Conservation (phyloP, 345 rosid genomes). For the Psidium guajava region DNA sequence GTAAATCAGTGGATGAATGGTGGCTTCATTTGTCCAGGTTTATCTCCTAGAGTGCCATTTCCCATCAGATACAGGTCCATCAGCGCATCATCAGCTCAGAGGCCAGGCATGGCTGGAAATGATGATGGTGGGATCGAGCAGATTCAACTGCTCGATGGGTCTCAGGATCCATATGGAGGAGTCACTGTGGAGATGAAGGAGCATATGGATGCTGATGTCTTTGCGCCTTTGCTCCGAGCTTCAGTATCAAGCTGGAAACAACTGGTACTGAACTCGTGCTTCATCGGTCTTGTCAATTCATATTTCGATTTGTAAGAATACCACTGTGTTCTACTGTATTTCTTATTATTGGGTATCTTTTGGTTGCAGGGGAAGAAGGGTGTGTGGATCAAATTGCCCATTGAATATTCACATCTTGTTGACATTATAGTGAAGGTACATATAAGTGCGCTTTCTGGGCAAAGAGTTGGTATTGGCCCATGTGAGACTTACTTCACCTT, state of each 20-base stretch:
- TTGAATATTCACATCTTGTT: constrained; percentile 35
- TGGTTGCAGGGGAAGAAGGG: constrained; percentile 51
- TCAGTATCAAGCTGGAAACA: constrained; percentile 43
- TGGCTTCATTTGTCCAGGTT: not conserved
- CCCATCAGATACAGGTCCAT: constrained; percentile 5
- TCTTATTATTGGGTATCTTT: not conserved
- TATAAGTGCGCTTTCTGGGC: not conserved
- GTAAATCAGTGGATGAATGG: not conserved
- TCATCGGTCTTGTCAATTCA: not conserved
- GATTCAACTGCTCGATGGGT: constrained; percentile 22
- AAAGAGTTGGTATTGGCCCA: not conserved
- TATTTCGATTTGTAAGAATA: no score
- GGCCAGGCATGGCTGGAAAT: constrained; percentile 2
- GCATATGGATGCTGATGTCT: constrained; percentile 27
- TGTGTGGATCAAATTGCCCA: constrained; percentile 67
- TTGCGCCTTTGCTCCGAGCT: constrained; percentile 31
- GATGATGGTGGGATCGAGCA: not conserved
- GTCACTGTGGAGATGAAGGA: constrained; percentile 30
- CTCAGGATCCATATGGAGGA: constrained; percentile 41
- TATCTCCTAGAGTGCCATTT: not conserved
- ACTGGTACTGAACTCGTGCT: constrained; percentile 16
- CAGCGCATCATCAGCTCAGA: not conserved
- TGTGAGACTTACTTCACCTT: not conserved
- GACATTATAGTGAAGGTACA: constrained; percentile 35
- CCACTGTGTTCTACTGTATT: not conserved